Percentiles rank a stretch among this genome's conserved stretches.
Evolutionary conservation across 169 alveolate genomes (phyloP).

Genomic region (Cryptosporidium muris): DNA sequence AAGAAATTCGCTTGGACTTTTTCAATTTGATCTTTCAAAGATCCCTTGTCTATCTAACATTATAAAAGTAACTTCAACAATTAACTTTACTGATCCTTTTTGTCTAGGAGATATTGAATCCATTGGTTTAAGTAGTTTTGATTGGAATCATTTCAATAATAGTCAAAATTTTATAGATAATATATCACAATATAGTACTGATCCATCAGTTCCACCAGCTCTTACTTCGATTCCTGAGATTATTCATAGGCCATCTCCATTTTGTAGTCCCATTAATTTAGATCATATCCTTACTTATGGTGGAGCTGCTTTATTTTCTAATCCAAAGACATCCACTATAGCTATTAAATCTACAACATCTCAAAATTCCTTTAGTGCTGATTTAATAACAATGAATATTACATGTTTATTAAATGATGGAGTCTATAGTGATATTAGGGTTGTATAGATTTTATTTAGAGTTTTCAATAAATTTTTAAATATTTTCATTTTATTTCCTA

Average conservation of each 20-base stretch:
- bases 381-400: constrained; percentile 35
- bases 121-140: constrained; percentile 24
- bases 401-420: constrained; percentile 49
- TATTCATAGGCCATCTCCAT: constrained; percentile 36
- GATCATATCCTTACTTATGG: constrained; percentile 18
- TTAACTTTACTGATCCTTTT: constrained; percentile 28
- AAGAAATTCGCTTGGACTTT: constrained; percentile 25
- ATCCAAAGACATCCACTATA: constrained; percentile 6
- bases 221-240: constrained; percentile 40
- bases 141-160: constrained; percentile 54
- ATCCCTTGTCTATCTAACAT: constrained; percentile 42
- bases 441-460: background rate
- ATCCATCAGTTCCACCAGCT: constrained; percentile 33
- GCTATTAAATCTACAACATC: constrained; percentile 42
- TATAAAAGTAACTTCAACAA: constrained; percentile 23
- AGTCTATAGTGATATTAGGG: constrained; percentile 53
- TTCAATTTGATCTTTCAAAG: constrained; percentile 42
- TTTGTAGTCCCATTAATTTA: background rate
- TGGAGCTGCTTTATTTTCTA: background rate
- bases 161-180: constrained; percentile 43
- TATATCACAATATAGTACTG: constrained; percentile 1
- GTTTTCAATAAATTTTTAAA: too few species aligned
- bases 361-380: constrained; percentile 11
- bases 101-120: constrained; percentile 9
- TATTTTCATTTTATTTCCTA: too few species aligned